A percentile compares a stretch with the other conserved stretches of the same genome.
Evolutionary conservation across 2,329 filamentous ascomycete species (phyloP).

Genomic region (Aureobasidium namibiae): DNA sequence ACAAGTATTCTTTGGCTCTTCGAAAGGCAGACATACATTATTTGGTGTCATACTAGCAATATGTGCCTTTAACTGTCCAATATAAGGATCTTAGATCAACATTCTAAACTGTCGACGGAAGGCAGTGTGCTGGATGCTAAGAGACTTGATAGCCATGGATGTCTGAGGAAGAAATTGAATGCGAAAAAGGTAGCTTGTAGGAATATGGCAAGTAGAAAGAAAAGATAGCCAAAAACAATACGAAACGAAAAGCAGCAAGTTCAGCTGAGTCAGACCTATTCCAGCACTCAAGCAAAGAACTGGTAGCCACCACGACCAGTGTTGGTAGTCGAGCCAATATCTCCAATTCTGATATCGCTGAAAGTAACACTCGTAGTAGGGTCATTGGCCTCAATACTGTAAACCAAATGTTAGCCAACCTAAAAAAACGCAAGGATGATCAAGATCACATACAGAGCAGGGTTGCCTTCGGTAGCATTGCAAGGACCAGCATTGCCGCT

Average conservation of each 20-base stretch:
- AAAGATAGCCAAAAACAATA: too few relatives aligned
- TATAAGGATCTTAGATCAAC: too few relatives aligned
- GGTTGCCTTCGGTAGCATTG: constrained; percentile 45
- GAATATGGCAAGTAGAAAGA: too few relatives aligned
- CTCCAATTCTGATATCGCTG: constrained; percentile 52
- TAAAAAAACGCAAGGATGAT: not conserved
- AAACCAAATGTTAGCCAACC: not conserved
- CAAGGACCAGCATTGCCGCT: constrained; percentile 46
- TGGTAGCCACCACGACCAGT: not conserved
- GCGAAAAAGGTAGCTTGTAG: too few relatives aligned
- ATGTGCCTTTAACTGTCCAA: too few relatives aligned
- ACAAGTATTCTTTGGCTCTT: not conserved
- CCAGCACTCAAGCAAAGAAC: too few relatives aligned
- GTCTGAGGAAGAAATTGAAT: too few relatives aligned
- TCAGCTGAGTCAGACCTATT: not conserved
- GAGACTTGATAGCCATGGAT: too few relatives aligned
- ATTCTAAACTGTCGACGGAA: too few relatives aligned
- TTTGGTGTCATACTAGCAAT: too few relatives aligned
- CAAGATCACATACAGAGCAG: constrained; percentile 24
- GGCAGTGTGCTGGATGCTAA: too few relatives aligned
- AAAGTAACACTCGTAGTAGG: constrained; percentile 46
- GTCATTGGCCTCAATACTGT: constrained; percentile 36
- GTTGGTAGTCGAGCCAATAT: constrained; percentile 46
- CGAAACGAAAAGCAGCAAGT: accelerated
- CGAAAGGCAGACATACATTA: not conserved